Conservation (phyloP, 495 filamentous ascomycete genomes). For the Lepraria neglecta region DNA sequence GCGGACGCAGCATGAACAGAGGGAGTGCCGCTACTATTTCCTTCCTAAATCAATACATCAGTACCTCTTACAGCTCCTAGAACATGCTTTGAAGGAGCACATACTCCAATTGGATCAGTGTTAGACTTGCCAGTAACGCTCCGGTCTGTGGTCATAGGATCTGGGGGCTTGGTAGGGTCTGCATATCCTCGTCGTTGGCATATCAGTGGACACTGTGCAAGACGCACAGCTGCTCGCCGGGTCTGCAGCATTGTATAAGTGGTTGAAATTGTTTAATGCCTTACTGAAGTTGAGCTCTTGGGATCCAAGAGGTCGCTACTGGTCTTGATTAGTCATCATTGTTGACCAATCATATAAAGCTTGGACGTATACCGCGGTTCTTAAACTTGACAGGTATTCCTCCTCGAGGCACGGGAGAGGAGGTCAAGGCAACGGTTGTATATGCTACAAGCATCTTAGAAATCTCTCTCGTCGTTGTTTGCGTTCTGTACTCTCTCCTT, state of each 20-base stretch:
- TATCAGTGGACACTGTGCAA: conserved; percentile 4
- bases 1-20: conserved; percentile 21
- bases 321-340: conserved; percentile 13
- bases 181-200: conserved; percentile 20
- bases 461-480: background rate
- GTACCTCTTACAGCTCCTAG: background rate
- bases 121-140: background rate
- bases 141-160: conserved; percentile 15
- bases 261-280: background rate
- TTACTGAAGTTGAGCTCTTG: background rate
- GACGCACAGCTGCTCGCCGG: conserved; percentile 10
- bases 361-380: background rate
- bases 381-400: conserved; percentile 4
- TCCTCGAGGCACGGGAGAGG: background rate
- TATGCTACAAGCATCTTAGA: background rate
- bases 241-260: conserved; percentile 16
- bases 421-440: background rate
- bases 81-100: background rate
- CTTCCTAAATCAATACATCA: background rate
- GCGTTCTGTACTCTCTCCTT: background rate
- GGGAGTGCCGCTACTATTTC: conserved; percentile 19
- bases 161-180: conserved; percentile 16
- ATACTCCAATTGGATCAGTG: conserved; percentile 13
- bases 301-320: background rate
- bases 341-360: conserved; percentile 9